Base-by-base conservation (phyloP, 352 stramenopile genomes). In the Pythium guiyangense region DNA sequence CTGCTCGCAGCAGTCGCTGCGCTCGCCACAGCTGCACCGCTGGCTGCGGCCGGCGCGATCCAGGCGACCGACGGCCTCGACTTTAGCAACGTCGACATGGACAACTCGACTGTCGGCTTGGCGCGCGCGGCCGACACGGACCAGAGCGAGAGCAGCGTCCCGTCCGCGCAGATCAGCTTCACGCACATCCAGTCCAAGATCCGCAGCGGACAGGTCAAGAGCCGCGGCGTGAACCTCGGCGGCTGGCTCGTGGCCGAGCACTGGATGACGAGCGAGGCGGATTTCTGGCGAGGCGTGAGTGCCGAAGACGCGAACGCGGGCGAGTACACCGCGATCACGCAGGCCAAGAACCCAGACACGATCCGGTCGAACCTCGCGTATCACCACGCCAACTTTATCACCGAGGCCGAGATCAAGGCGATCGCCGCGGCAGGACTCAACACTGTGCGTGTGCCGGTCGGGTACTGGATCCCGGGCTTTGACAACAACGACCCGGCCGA, bases 381-480 rank as follows among this genome's bases (percentile, higher is more conserved):
- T 27, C 84, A 93, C 59, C 79, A 82, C 35, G 52, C 60, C 20
- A 82, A 64, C 6, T 94, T 85, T 49, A 89, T 92, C 58, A 92
- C 68, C 1, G 79, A 92, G 52, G 54, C 58, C 11, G 81, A 90
- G 31, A 90, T 94, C 57, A 58, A 60, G 6, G 66, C 62, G 8
- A 92, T 94, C 48, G 77, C 75, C 0, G 64, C 58, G 5, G 64
- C 77, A 9, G 81, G 81, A 0, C 73, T 94, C 62, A 92, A 94
- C 22, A 22, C 22, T 22, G 22, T 22, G 22, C 22, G 22, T 1
- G 22, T 22, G 22, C 22, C 22, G 22, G 67, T 94, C 3, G 84
- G 84, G 15, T 92, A 86, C 60, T 94, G 81, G 84, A 90, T 94
- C 69, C 61, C 77, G 1, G 77, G 77, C 39, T 87, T 81, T 44